These are phyloP conservation scores for Acer campestre DNA, from an alignment of 345 rosid species.

Conservation along the genomic window DNA sequence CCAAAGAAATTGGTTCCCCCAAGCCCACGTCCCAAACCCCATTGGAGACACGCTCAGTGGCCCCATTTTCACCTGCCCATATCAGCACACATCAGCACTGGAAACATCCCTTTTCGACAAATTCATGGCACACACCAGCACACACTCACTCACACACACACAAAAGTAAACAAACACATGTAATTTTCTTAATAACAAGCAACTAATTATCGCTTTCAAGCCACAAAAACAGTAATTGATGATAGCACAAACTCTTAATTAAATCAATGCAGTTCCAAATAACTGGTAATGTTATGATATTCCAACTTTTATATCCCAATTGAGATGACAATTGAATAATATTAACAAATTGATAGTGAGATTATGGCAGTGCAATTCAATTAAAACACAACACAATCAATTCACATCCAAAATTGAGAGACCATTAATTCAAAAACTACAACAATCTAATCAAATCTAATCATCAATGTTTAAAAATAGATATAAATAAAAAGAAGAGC, in stretches of 20 bases:
- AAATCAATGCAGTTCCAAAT: background rate
- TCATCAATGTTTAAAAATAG: background rate
- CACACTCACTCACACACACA: too few relatives aligned
- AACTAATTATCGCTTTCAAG: background rate
- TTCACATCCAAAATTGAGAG: background rate
- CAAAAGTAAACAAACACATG: background rate
- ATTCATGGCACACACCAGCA: too few relatives aligned
- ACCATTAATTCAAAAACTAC: too few relatives aligned
- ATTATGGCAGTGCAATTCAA: background rate
- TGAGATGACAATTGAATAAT: background rate
- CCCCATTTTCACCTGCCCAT: conserved; percentile 76
- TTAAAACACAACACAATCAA: background rate
- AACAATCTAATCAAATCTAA: background rate
- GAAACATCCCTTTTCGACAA: background rate
- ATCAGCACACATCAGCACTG: background rate
- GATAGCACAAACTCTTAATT: background rate
- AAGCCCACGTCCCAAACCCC: conserved; percentile 99
- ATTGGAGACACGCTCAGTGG: conserved; percentile 84
- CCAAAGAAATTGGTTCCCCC: conserved; percentile 98
- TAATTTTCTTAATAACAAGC: background rate
- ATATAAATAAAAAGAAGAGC: background rate
- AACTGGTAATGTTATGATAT: background rate
- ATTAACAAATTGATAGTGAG: background rate
- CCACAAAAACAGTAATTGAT: background rate
- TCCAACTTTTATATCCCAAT: background rate